phyloP scores from a whole-genome alignment of 805 yeast species.

The Hanseniaspora nectarophila region DNA sequence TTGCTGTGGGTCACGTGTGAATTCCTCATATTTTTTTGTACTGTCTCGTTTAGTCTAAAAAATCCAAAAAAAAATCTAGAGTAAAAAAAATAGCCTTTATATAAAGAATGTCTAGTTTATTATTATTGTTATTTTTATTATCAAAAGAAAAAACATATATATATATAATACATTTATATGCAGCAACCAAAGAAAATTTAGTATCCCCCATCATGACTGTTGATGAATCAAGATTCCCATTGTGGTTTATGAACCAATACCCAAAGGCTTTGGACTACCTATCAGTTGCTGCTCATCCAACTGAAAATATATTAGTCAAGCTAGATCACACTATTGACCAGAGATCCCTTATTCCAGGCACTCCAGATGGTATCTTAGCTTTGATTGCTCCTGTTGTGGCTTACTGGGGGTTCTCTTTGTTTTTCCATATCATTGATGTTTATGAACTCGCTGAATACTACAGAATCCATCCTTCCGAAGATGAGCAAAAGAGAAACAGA shows the following conservation, averaged over 20 bases:
- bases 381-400: constrained; percentile 63
- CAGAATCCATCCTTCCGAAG: constrained; percentile 87
- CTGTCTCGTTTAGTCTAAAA: too few relatives aligned
- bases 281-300: background rate
- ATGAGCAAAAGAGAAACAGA: constrained; percentile 62
- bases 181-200: too few relatives aligned
- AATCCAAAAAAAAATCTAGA: too few relatives aligned
- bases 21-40: too few relatives aligned
- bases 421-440: constrained; percentile 66
- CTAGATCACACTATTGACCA: background rate
- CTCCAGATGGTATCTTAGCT: constrained; percentile 65
- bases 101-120: too few relatives aligned
- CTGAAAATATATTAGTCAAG: background rate
- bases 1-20: too few relatives aligned
- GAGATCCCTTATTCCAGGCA: constrained; percentile 21
- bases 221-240: background rate
- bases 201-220: background rate
- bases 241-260: constrained; percentile 13
- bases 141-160: too few relatives aligned
- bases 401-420: constrained; percentile 67
- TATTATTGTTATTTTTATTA: too few relatives aligned
- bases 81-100: too few relatives aligned
- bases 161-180: too few relatives aligned
- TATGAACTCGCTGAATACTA: constrained; percentile 66
- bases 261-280: constrained; percentile 6